Conservation (phyloP, 164 flowering plant genomes). For the Tetracentron sinense region DNA sequence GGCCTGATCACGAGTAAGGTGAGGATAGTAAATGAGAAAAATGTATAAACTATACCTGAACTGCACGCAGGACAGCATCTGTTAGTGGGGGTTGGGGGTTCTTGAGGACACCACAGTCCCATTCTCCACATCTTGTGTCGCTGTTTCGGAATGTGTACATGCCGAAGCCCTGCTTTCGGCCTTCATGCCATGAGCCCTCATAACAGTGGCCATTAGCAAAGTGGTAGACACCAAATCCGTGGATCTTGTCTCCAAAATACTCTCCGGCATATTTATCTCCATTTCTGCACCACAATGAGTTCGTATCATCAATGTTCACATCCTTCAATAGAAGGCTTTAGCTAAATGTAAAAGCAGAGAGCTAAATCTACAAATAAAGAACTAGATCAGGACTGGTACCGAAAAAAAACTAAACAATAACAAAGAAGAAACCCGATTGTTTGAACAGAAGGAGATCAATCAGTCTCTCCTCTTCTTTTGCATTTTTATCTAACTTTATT, state of each 20-base stretch:
- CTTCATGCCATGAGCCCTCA: conserved; percentile 99
- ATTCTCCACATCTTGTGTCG: conserved; percentile 75
- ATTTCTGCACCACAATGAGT: conserved; percentile 45
- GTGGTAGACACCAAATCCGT: conserved; percentile 94
- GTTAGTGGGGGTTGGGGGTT: conserved; percentile 42
- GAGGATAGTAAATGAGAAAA: not conserved
- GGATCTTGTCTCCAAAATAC: conserved; percentile 92
- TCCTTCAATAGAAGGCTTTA: too few species aligned
- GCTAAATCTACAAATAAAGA: too few species aligned
- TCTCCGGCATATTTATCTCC: conserved; percentile 95
- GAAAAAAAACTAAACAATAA: too few species aligned
- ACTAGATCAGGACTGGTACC: too few species aligned
- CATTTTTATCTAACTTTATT: too few species aligned
- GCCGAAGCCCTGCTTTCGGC: conserved; percentile 88
- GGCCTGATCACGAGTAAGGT: not conserved
- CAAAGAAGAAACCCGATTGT: too few species aligned
- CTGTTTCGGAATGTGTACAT: conserved; percentile 84
- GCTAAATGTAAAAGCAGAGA: too few species aligned
- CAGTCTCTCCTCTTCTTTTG: too few species aligned
- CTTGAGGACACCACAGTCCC: conserved; percentile 72
- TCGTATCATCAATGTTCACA: conserved; percentile 5
- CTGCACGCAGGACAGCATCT: conserved; percentile 59
- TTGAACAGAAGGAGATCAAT: too few species aligned
- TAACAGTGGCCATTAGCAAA: conserved; percentile 92
- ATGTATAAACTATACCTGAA: conserved; percentile 53